Evolutionary conservation across 2,329 filamentous ascomycete genomes (phyloP).

Genomic region (Acephala macrosclerotiorum): DNA sequence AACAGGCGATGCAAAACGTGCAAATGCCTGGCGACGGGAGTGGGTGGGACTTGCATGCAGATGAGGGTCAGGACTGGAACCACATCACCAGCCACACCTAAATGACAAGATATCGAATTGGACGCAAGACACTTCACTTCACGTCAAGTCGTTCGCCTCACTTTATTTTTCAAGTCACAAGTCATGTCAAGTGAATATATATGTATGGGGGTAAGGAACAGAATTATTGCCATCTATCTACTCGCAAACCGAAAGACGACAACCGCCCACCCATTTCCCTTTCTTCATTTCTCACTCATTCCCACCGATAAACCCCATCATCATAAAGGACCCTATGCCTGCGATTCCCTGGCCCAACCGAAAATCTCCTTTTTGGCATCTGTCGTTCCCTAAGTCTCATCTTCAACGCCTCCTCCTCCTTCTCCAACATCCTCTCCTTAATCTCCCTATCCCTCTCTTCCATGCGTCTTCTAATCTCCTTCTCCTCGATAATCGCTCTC

Average conservation of each 20-base stretch:
- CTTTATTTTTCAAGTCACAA: background rate
- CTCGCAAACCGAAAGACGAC: background rate
- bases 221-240: conserved; percentile 9
- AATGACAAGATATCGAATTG: background rate
- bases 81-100: background rate
- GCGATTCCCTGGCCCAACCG: conserved; percentile 36
- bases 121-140: background rate
- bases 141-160: background rate
- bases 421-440: conserved; percentile 19
- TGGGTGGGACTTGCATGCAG: background rate
- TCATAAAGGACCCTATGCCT: conserved; percentile 41
- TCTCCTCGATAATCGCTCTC: conserved; percentile 20
- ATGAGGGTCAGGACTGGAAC: background rate
- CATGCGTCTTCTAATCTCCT: conserved; percentile 24
- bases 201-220: background rate
- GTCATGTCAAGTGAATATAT: background rate
- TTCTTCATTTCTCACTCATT: conserved; percentile 28
- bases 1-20: background rate
- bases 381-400: conserved; percentile 37
- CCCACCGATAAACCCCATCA: conserved; percentile 42
- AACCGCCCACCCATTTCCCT: background rate
- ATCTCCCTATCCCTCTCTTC: conserved; percentile 28
- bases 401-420: conserved; percentile 35
- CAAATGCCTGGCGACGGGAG: no score
- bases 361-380: conserved; percentile 33